Conservation (phyloP, 2,329 filamentous ascomycete genomes). For the Aspergillus spinulosporus region DNA sequence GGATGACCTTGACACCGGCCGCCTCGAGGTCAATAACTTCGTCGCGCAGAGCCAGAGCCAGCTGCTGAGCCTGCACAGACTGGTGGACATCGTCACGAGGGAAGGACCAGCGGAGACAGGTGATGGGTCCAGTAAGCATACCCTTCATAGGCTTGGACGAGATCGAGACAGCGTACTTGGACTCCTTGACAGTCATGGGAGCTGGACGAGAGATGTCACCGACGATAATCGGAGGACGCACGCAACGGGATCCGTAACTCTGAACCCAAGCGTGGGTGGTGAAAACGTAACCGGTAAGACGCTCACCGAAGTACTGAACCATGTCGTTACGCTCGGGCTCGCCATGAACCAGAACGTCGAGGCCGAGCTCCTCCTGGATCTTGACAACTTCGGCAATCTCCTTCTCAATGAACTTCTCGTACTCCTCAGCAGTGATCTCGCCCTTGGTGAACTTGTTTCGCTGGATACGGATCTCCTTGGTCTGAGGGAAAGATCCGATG, state of each 20-base stretch:
- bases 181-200: conserved; percentile 99
- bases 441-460: conserved; percentile 99
- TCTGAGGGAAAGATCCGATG: conserved; percentile 99
- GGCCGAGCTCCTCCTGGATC: conserved; percentile 96
- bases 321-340: conserved; percentile 99
- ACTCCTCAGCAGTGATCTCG: conserved; percentile 87
- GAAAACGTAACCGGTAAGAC: conserved; percentile 94
- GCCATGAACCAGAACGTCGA: conserved; percentile 97
- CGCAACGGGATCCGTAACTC: conserved; percentile 96
- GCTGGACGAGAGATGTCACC: conserved; percentile 96
- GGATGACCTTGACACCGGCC: conserved; percentile 95
- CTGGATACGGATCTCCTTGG: conserved; percentile 94
- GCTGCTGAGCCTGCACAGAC: conserved; percentile 97
- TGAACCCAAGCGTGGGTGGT: conserved; percentile 99
- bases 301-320: conserved; percentile 99
- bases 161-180: conserved; percentile 94
- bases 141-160: conserved; percentile 99
- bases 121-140: conserved; percentile 99
- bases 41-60: conserved; percentile 95
- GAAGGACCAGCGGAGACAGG: conserved; percentile 99
- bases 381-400: conserved; percentile 94
- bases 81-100: conserved; percentile 99
- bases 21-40: conserved; percentile 98
- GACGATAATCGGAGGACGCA: conserved; percentile 96
- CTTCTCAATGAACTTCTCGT: conserved; percentile 99